Conservation (phyloP, 2,329 filamentous ascomycete species). For the Alternaria rosae region DNA sequence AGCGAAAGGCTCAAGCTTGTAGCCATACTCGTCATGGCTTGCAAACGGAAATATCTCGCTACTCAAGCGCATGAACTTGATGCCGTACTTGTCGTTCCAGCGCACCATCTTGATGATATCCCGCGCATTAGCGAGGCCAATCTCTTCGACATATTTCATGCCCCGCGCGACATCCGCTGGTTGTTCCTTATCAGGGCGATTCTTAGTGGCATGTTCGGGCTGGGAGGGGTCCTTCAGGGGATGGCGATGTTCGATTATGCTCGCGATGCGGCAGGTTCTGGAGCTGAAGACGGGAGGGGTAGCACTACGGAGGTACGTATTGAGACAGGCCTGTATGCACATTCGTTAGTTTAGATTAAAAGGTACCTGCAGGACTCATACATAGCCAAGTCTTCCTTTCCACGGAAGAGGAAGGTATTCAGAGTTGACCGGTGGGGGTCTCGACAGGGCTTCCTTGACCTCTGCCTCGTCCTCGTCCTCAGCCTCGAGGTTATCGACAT, state of each 20-base stretch:
- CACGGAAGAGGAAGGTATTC: slow-evolving; percentile 84
- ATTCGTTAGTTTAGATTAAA: slow-evolving; percentile 26
- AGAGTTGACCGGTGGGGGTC: slow-evolving; percentile 82
- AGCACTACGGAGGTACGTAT: slow-evolving; percentile 84
- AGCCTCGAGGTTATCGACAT: slow-evolving; percentile 46
- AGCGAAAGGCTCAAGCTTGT: slow-evolving; percentile 83
- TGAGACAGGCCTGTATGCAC: slow-evolving; percentile 75
- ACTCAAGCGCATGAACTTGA: slow-evolving; percentile 89
- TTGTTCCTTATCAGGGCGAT: slow-evolving; percentile 78
- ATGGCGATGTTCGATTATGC: slow-evolving; percentile 87
- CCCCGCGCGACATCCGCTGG: slow-evolving; percentile 72
- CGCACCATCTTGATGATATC: slow-evolving; percentile 86
- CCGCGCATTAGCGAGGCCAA: slow-evolving; percentile 81
- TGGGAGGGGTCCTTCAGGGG: slow-evolving; percentile 77
- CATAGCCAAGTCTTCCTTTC: slow-evolving; percentile 89
- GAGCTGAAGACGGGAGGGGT: slow-evolving; percentile 90
- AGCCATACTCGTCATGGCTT: slow-evolving; percentile 85
- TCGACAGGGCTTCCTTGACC: slow-evolving; percentile 64
- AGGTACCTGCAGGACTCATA: slow-evolving; percentile 55
- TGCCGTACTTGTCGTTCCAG: slow-evolving; percentile 92
- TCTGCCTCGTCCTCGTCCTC: slow-evolving; percentile 64
- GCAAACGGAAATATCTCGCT: slow-evolving; percentile 98
- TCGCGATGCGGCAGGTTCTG: slow-evolving; percentile 87
- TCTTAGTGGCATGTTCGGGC: slow-evolving; percentile 83
- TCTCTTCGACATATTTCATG: slow-evolving; percentile 73